phyloP scores from a whole-genome alignment of 192 early-diverging fungal species.

The Gigaspora rosea region DNA sequence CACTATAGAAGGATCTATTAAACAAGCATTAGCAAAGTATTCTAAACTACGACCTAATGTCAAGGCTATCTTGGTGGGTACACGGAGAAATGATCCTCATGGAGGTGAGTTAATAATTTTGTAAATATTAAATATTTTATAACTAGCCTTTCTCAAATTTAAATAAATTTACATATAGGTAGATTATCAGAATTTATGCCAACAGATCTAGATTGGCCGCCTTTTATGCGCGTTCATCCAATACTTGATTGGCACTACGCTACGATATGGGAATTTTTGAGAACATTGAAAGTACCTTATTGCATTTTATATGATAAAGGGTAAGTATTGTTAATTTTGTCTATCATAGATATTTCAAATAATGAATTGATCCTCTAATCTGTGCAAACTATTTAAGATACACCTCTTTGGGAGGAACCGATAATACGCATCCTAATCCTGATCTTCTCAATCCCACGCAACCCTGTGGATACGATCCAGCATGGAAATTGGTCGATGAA shows the following conservation, averaged over 20 bases:
- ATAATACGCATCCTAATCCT: conserved; percentile 87
- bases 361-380: too few relatives aligned
- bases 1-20: conserved; percentile 74
- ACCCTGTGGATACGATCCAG: conserved; percentile 59
- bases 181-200: conserved; percentile 61
- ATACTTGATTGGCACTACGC: conserved; percentile 89
- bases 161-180: conserved; percentile 26
- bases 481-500: conserved; percentile 62
- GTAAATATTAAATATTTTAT: conserved; percentile 13
- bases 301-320: conserved; percentile 89
- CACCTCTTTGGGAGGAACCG: conserved; percentile 86
- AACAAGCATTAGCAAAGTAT: conserved; percentile 73
- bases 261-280: conserved; percentile 82
- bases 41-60: conserved; percentile 50
- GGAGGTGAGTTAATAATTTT: conserved; percentile 48
- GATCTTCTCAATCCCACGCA: conserved; percentile 39
- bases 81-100: conserved; percentile 72
- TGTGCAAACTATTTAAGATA: conserved; percentile 56
- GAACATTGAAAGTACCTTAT: conserved; percentile 68
- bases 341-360: too few relatives aligned
- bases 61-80: conserved; percentile 84
- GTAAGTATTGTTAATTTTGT: conserved; percentile 40
- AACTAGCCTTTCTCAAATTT: background rate
- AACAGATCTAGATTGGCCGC: conserved; percentile 90
- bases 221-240: conserved; percentile 88